phyloP scores from a whole-genome alignment of 441 rosid species.

The Erysimum cheiri region DNA sequence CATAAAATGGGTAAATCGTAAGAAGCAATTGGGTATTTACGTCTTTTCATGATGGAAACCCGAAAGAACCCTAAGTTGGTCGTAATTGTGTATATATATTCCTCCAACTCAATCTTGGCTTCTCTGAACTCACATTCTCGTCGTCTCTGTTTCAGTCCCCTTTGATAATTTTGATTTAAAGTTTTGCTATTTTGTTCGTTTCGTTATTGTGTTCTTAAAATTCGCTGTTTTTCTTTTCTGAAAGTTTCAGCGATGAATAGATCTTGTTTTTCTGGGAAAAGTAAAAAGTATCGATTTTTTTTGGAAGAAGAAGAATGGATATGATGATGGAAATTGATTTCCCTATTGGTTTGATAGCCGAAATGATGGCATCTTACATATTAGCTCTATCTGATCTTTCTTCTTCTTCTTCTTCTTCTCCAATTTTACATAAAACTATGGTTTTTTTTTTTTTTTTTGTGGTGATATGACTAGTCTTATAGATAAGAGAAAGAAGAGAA shows the following conservation, averaged over 20 bases:
- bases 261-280: background rate
- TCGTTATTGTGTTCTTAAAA: background rate
- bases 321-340: slow-evolving; percentile 45
- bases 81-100: slow-evolving; percentile 14
- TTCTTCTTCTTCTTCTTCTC: slow-evolving; percentile 2
- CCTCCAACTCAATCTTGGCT: background rate
- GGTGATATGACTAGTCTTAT: background rate
- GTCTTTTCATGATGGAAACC: background rate
- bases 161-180: background rate
- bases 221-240: background rate
- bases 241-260: background rate
- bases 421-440: background rate
- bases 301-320: slow-evolving; percentile 10
- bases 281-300: background rate
- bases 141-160: background rate
- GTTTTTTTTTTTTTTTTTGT: background rate
- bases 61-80: slow-evolving; percentile 29
- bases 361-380: slow-evolving; percentile 51
- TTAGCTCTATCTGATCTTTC: slow-evolving; percentile 57
- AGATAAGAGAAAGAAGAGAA: slow-evolving; percentile 25
- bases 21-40: background rate
- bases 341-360: slow-evolving; percentile 58
- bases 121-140: background rate
- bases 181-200: background rate
- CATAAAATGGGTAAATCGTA: background rate